Conservation (phyloP, 1,284 basidiomycete genomes). For the Sanghuangporus baumii region DNA sequence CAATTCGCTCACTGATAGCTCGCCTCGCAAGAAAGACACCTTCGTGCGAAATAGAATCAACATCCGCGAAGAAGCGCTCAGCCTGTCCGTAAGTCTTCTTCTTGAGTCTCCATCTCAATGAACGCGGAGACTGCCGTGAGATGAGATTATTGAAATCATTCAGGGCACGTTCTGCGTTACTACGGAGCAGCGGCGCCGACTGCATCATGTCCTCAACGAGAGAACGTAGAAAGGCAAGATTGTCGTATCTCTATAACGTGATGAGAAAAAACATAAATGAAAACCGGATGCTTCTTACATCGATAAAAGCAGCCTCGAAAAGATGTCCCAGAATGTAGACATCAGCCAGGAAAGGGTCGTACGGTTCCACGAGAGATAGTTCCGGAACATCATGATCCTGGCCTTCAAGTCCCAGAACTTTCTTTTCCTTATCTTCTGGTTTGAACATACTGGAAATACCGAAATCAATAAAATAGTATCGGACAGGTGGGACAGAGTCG, state of each 20-base stretch:
- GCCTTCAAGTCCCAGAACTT: neutral
- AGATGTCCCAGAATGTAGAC: slow-evolving; percentile 9
- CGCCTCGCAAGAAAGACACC: too few species aligned
- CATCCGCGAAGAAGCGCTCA: neutral
- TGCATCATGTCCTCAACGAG: slow-evolving; percentile 22
- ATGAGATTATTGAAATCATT: neutral
- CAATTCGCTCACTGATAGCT: too few species aligned
- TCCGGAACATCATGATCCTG: slow-evolving; percentile 3
- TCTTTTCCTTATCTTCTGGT: neutral
- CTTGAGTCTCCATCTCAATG: neutral
- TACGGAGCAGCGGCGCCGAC: neutral
- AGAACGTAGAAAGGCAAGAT: slow-evolving; percentile 22
- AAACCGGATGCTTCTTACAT: neutral
- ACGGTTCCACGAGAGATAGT: neutral
- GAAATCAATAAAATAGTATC: slow-evolving; percentile 29
- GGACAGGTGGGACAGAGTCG: slow-evolving; percentile 8
- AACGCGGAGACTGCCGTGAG: neutral
- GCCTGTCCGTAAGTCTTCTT: neutral
- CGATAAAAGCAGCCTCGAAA: neutral
- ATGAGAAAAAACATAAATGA: neutral
- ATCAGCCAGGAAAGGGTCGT: slow-evolving; percentile 10
- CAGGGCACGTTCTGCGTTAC: neutral
- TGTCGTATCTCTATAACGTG: slow-evolving; percentile 18
- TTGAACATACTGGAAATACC: slow-evolving; percentile 22
- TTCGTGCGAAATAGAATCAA: neutral